These are phyloP conservation scores for Taphrina flavorubra DNA, from an alignment of 1,139 yeast species.

Conservation along the genomic window DNA sequence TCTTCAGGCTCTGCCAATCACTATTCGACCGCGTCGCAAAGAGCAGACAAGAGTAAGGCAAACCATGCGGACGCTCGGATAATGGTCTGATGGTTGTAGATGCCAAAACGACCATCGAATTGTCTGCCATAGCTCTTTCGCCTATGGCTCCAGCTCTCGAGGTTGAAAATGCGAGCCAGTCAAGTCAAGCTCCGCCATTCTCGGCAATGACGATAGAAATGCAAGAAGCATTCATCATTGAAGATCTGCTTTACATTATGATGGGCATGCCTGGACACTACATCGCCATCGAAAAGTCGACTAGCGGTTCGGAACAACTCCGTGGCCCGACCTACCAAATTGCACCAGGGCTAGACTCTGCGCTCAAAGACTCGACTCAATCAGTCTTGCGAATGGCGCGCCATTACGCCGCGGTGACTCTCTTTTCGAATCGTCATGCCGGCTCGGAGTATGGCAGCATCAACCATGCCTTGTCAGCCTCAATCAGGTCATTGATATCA, in stretches of 20 bases:
- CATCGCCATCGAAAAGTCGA: constrained; percentile 60
- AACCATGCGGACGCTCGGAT: neutral
- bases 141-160: constrained; percentile 4
- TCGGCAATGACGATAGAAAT: constrained; percentile 49
- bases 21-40: neutral
- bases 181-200: constrained; percentile 6
- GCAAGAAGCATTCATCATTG: constrained; percentile 75
- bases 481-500: constrained; percentile 60
- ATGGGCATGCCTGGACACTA: constrained; percentile 82
- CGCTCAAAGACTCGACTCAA: constrained; percentile 74
- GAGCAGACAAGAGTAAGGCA: neutral
- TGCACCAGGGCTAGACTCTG: constrained; percentile 73
- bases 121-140: neutral
- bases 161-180: neutral
- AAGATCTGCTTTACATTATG: constrained; percentile 71
- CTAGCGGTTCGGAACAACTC: constrained; percentile 53
- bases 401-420: constrained; percentile 61
- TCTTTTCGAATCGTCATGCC: constrained; percentile 66
- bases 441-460: constrained; percentile 67
- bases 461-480: constrained; percentile 72
- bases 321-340: constrained; percentile 51
- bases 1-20: neutral
- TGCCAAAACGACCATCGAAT: neutral
- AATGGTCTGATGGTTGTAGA: neutral
- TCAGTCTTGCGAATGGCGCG: constrained; percentile 68